Evolutionary conservation across 176 grass and related monocot species (phyloP), one percentile per base, ranked within the genome.

Genomic region (Triticum urartu): DNA sequence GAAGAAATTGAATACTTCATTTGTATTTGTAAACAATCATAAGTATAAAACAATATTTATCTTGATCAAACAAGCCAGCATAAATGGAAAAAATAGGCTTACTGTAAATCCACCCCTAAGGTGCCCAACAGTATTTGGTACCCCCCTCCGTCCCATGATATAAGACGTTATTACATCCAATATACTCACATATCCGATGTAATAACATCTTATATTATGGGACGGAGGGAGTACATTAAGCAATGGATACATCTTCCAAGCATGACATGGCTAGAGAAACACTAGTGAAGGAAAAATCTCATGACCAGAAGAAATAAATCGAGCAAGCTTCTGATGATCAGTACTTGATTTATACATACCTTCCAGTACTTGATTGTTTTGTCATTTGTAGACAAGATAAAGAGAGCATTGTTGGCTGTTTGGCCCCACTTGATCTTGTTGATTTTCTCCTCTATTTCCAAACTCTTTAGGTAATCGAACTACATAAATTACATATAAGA

Each of bases 291-390:
- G 35, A 30, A 77, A 50, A 2, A 62, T 61, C 28, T 69, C 25
- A 45, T 81, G 34, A 43, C 50, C 33, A 61, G 13, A 84, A 56
- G 40, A 79, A 89, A 84, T 1, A 5, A 85, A 89, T 75, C 63
- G 33, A 76, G 62, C 5, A 11, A 68, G 35, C 25, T 85, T 77
- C 42, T 66, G 72, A 42, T 69, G 74, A 84, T 68, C 13, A 67
- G n/a, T 52, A 73, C 83, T 35, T 9, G 25, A 18, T 73, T 83
- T 35, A 13, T 26, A 18, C 84, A 72, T 90, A 97, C 94, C 94
- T 97, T 97, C 94, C 94, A 97, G 61, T 91, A 97, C 87, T 97
- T 97, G 70, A 97, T 97, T 59, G 94, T 97, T 90, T 97, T 97
- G 73, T 97, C 94, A 93, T 96, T 96, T 81, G 94, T 93, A 79